These are phyloP conservation scores for Cylindrotheca fusiformis DNA, from an alignment of 108 stramenopile species.

Conservation along the genomic window DNA sequence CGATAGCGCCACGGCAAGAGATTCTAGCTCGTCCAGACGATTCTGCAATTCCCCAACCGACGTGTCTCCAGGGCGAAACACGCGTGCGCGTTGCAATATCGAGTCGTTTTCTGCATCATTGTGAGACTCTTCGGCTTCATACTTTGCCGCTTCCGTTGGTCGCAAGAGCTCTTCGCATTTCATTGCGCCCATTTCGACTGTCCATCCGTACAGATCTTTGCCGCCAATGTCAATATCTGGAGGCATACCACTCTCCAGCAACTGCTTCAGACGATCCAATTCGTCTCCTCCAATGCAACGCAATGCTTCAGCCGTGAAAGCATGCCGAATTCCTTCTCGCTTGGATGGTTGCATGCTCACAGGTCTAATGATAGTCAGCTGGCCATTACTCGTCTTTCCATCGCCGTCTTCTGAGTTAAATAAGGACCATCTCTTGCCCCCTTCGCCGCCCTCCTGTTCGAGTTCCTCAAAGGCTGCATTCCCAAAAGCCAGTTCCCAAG, in stretches of 20 bases:
- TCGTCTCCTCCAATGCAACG: slow-evolving; percentile 83
- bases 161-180: slow-evolving; percentile 58
- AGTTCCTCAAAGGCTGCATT: slow-evolving; percentile 30
- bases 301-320: slow-evolving; percentile 83
- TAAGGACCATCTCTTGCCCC: slow-evolving; percentile 10
- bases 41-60: slow-evolving; percentile 36
- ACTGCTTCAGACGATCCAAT: slow-evolving; percentile 59
- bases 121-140: slow-evolving; percentile 6
- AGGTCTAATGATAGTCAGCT: slow-evolving; percentile 33
- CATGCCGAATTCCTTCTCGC: slow-evolving; percentile 75
- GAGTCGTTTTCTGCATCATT: neutral
- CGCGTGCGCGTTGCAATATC: slow-evolving; percentile 6
- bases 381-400: slow-evolving; percentile 1
- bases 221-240: slow-evolving; percentile 62
- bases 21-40: slow-evolving; percentile 48
- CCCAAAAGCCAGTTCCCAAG: slow-evolving; percentile 87
- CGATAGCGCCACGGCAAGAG: slow-evolving; percentile 50
- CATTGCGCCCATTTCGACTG: slow-evolving; percentile 64
- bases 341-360: slow-evolving; percentile 65
- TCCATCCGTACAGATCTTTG: slow-evolving; percentile 68
- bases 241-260: slow-evolving; percentile 72
- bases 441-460: neutral
- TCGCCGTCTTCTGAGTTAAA: slow-evolving; percentile 5
- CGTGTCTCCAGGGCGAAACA: slow-evolving; percentile 24
- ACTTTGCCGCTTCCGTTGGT: slow-evolving; percentile 23